A percentile compares a stretch with the other conserved stretches of the same genome.
These are phyloP conservation scores for Guadua angustifolia DNA, from an alignment of 176 grass and related monocot species.

Conservation along the genomic window DNA sequence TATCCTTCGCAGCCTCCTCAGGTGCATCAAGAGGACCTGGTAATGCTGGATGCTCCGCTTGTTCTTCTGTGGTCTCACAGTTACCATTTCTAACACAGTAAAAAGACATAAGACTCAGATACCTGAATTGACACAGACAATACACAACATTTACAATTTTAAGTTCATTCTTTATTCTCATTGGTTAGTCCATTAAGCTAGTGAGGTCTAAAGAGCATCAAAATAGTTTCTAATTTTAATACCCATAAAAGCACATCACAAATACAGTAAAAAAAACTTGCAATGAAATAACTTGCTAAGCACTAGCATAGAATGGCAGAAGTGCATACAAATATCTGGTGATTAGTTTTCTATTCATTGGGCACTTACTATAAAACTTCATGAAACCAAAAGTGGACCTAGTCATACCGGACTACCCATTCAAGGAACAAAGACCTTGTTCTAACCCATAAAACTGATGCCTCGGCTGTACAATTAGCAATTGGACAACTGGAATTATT, in stretches of 20 bases:
- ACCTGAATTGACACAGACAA: not conserved
- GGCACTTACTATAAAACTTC: not conserved
- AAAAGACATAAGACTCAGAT: not conserved
- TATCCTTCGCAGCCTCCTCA: conserved; percentile 48
- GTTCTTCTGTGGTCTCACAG: conserved; percentile 13
- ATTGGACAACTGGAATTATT: too few species aligned
- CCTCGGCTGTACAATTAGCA: too few species aligned
- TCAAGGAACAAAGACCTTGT: too few species aligned
- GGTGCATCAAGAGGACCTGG: conserved; percentile 53
- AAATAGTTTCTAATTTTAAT: not conserved
- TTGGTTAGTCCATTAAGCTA: not conserved
- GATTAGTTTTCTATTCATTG: too few species aligned
- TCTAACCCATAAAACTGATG: too few species aligned
- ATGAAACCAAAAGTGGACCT: too few species aligned
- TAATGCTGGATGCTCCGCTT: conserved; percentile 4
- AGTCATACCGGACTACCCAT: too few species aligned
- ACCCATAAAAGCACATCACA: not conserved
- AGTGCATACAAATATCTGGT: not conserved
- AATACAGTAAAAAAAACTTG: not conserved
- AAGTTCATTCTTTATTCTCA: not conserved
- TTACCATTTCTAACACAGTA: conserved; percentile 42
- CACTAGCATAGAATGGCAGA: not conserved
- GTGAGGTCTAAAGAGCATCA: not conserved
- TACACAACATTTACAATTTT: not conserved
- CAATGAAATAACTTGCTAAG: not conserved